Base-by-base conservation (phyloP, 306 rosid species). In the Vigna radiata region DNA sequence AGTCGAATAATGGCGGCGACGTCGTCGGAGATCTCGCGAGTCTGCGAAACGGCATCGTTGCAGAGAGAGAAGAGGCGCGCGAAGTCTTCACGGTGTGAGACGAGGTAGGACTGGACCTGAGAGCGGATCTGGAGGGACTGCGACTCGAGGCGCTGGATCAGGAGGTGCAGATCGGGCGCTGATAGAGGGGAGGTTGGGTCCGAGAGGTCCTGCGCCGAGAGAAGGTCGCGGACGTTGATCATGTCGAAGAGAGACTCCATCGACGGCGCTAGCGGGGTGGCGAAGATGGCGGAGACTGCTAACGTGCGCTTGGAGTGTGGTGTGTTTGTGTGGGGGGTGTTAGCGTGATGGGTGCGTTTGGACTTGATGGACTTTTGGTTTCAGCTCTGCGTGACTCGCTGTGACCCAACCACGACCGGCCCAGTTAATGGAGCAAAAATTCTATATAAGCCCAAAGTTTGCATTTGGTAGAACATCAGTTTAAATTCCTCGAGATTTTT, bases 101-200 rank as follows among this genome's bases (percentile, higher is more conserved):
- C 64, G 81, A 96, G 77, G 81, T 96, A 92, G 56, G 96, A 83
- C 25, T 81, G 96, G 62, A 95, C 88, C 81, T 88, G 91, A 3
- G 94, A 77, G 31, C 89, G 92, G 85, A 95, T 92, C 72, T 86
- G 93, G 70, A 88, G 86, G 50, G 98, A 92, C 75, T 92, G 97
- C 7, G 99, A 89, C 67, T 95, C 99, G n/a, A 95, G 94, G 17
- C 99, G 94, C 70, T 91, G 90, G 84, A 91, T 91, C 49, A 95
- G 88, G 83, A 91, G 97, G 70, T 94, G 97, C 68, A 96, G 99
- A 92, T 96, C 98, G 15, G 99, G 99, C 9, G 98, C 92, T 7
- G 98, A 88, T 76, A 96, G 96, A 2, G 96, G 94, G 4, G 98
- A 81, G 14, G 81, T 87, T 0, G 89, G 97, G 79, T 95, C 97